phyloP scores from a whole-genome alignment of 2,329 filamentous ascomycete genomes.

The Apiospora arundinis region DNA sequence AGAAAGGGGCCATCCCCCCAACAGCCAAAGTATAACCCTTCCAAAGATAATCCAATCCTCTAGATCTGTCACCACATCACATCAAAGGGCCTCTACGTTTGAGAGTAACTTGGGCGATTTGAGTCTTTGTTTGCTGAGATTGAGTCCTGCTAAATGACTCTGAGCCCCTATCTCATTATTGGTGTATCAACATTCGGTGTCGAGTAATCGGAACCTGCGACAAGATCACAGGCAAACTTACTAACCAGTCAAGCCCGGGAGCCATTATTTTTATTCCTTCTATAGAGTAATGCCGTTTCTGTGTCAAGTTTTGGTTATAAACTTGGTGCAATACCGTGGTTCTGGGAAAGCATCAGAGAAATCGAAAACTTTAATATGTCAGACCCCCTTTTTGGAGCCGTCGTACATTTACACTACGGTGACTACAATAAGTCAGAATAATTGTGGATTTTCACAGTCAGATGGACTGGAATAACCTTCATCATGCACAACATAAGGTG shows the following conservation, averaged over 20 bases:
- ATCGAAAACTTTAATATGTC: not conserved
- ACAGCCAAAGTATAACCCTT: not conserved
- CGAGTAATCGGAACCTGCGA: no score
- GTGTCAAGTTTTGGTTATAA: not conserved
- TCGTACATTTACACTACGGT: not conserved
- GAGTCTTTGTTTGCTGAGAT: not conserved
- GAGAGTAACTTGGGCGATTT: not conserved
- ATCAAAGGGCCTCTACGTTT: not conserved
- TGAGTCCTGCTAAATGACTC: not conserved
- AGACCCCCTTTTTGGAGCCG: not conserved
- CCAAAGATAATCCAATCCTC: not conserved
- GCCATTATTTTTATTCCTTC: no score
- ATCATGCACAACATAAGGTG: not conserved
- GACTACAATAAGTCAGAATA: not conserved
- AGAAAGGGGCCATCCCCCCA: not conserved
- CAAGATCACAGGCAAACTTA: no score
- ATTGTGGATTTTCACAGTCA: not conserved
- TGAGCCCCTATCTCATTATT: no score
- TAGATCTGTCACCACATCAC: no score
- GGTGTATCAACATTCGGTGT: no score
- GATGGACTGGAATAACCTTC: not conserved
- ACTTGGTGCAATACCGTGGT: not conserved
- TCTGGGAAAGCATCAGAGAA: not conserved
- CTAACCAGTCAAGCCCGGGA: no score
- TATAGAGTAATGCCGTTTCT: no score